Evolutionary conservation across 805 yeast genomes (phyloP), one percentile per base, ranked within the genome.

Genomic region (Starmerella bombi): DNA sequence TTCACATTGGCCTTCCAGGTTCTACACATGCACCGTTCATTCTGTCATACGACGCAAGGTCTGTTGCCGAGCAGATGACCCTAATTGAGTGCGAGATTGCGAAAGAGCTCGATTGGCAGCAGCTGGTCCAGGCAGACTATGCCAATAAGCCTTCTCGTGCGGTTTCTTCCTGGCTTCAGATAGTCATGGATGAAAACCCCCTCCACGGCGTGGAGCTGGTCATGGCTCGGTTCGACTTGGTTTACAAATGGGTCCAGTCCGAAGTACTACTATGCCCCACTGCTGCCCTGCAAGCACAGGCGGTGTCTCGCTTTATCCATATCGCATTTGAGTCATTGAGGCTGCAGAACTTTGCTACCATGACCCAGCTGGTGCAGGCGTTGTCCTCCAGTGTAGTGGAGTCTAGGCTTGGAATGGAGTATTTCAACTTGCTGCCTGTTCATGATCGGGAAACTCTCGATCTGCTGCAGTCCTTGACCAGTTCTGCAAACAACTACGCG

Each of bases 161-260:
- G 6, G 77, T 75, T 18, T 75, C 74, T 48, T 81, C 91, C 52
- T 91, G 98, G 98, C 62, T 85, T 21, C 79, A 75, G 46, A 67
- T 82, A 25, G 64, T 86, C 40, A 70, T 18, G 72, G 75, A 57
- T 70, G 73, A 50, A 63, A 64, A 50, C 56, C 66, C 77, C n/a
- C 33, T 38, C 19, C 20, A 15, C 3, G 95, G 96, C 0, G 75
- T 85, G 28, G 83, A 82, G 47, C 62, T 88, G 36, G 84, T 83
- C 10, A 76, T 84, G 30, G 70, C 93, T 0, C 66, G 98, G 45
- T 91, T 86, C 66, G 86, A 88, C 55, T 63, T 88, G 44, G 77
- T 82, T 64, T 86, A 82, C 5, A 83, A 82, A 52, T 88, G 97
- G 97, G 76, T 86, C 31, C 75, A 82, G 25, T 82, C 94, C 0